Evolutionary conservation across 2,329 filamentous ascomycete species (phyloP), one percentile per base, ranked within the genome.

Genomic region (Botrytis fabae): DNA sequence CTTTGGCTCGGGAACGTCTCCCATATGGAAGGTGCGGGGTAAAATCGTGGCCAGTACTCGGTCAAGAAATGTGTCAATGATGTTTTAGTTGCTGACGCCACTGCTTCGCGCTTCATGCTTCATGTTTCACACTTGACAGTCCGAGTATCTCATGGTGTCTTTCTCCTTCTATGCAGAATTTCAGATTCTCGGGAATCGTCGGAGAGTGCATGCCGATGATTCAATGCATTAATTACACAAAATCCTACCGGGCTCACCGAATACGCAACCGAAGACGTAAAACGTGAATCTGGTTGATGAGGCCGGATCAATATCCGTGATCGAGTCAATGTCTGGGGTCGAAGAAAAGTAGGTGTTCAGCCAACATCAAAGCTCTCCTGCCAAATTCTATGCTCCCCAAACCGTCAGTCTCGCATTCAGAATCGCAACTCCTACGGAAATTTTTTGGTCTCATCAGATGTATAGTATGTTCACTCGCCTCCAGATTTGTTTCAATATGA

Each of bases 51-150:
- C 20, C 51, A 2, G 59, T 64, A 71, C 35, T 71, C 60, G 60
- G 35, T 35, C 69, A 71, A 46, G 14, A 71, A 59, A 71, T 71
- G 61, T 66, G 25, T 71, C 48, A 60, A 71, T 35, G 38, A 65
- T 16, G 28, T 40, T 65, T 59, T 51, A 22, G 59, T n/a, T 44
- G n/a, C 69, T n/a, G 44, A 62, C 57, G 42, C 54, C 68, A 62
- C 42, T 5, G 44, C 44, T 61, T 61, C 35, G 35, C 4, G 35
- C 44, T 61, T 61, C 35, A 7, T 35, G 35, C 44, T 61, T 61
- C 68, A 40, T 35, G 12, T 18, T 57, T 70, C 61, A 66, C 5
- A 66, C 60, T 28, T 62, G 22, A n/a, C 46, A 28, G 5, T 54
- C 48, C 46, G 35, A 40, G 54, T 9, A 54, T 3, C 22, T 32